Base-by-base conservation (phyloP, 805 yeast genomes). In the Teunomyces gatunensis region DNA sequence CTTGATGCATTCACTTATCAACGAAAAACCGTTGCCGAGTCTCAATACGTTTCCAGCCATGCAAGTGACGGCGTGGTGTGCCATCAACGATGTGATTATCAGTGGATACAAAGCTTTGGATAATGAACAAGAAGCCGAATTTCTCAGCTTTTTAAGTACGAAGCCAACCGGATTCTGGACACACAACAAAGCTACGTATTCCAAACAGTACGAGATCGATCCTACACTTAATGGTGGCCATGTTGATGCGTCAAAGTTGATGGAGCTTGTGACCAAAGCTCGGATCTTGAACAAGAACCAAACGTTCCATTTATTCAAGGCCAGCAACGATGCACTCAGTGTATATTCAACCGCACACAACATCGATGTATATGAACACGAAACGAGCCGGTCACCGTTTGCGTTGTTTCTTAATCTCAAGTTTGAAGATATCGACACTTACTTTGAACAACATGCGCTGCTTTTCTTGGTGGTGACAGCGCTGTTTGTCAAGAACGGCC, bases 1-100 rank as follows among this genome's bases (percentile, higher is more conserved):
- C 41, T 68, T 92, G 49, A 89, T 91, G 96, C 96, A 91, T 58
- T 89, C 97, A 0, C 73, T 92, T 60, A 81, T 87, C 27, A 92
- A 92, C 61, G 95, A 89, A 57, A 84, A 84, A 20, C 94, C 96
- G 0, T 73, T 92, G 36, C 67, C 78, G 48, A 54, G 59, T 3
- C 73, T 78, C 34, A 56, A 65, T 0, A 53, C 49, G 25, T 67
- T 90, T 13, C 97, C 97, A 0, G 70, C 72, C 23, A 73, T 92
- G 72, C 71, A 69, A 50, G 96, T 91, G 5, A 73, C 71, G 10
- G 75, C 78, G 3, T 89, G 94, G 87, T 77, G 85, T 23, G 72
- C 75, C 10, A 80, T 90, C 6, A 74, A 76, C 29, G 78, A 81
- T 28, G 70, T 85, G 2, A 64, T 75, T 17, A 79, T 81, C 4